Evolutionary conservation across 345 rosid genomes (phyloP).

Genomic region (Hibiscus mutabilis): DNA sequence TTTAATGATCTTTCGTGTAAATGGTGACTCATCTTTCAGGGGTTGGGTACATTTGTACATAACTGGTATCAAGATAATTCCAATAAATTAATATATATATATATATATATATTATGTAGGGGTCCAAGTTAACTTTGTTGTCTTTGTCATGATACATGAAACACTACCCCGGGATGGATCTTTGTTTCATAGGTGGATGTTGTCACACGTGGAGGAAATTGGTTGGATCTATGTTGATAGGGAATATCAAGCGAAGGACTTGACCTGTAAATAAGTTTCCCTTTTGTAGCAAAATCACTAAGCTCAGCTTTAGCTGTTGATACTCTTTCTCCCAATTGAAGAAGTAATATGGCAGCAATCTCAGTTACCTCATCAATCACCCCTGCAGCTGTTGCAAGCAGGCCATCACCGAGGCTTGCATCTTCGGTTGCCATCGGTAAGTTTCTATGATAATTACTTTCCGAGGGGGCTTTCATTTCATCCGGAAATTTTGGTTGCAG

Average conservation of each 20-base stretch:
- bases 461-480: background rate
- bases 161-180: background rate
- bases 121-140: no score
- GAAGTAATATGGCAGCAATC: slow-evolving; percentile 48
- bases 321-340: background rate
- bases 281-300: background rate
- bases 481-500: slow-evolving; percentile 20
- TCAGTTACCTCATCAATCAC: slow-evolving; percentile 44
- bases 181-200: background rate
- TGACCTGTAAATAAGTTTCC: background rate
- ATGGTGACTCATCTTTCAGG: background rate
- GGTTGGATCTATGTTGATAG: background rate
- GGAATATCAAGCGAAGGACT: background rate
- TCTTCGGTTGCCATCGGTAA: slow-evolving; percentile 60
- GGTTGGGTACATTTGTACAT: background rate
- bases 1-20: background rate
- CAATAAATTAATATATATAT: no score
- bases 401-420: slow-evolving; percentile 30
- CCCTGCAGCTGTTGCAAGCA: slow-evolving; percentile 36
- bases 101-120: no score
- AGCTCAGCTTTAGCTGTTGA: background rate
- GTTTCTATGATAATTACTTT: background rate
- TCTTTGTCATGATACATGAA: no score
- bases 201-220: background rate
- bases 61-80: background rate